A percentile compares a stretch with the other conserved stretches of the same genome.
Conservation (phyloP, 2,329 filamentous ascomycete genomes). For the Helicocarpus griseus region DNA sequence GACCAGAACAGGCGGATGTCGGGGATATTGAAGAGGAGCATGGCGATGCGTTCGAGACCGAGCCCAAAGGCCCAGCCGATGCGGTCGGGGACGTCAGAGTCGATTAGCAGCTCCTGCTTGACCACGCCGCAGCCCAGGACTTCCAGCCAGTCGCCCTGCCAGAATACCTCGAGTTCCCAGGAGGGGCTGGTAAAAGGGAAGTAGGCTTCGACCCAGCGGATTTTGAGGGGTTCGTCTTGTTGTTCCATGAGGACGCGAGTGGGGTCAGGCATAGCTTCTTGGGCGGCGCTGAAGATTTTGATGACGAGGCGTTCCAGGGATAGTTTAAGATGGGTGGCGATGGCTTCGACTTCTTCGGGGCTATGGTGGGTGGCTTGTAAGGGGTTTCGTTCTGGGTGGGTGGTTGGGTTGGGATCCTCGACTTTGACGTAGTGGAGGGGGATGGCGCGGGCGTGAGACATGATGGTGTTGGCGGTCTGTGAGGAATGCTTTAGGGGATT, state of each 20-base stretch:
- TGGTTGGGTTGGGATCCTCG: constrained; percentile 72
- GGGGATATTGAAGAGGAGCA: constrained; percentile 92
- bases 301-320: constrained; percentile 84
- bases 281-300: constrained; percentile 74
- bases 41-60: constrained; percentile 88
- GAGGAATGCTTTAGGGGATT: constrained; percentile 23
- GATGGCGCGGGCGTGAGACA: constrained; percentile 59
- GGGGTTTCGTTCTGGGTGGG: constrained; percentile 70
- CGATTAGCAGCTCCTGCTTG: constrained; percentile 68
- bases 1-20: constrained; percentile 98
- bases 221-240: constrained; percentile 69
- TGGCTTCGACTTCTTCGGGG: constrained; percentile 67
- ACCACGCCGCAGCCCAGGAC: constrained; percentile 88
- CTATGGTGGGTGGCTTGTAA: constrained; percentile 64
- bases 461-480: constrained; percentile 51
- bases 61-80: constrained; percentile 94
- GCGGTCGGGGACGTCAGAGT: constrained; percentile 63
- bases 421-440: constrained; percentile 67
- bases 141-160: constrained; percentile 91
- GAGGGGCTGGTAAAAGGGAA: constrained; percentile 95
- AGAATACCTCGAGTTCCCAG: constrained; percentile 94
- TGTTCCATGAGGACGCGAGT: constrained; percentile 44
- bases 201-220: constrained; percentile 94
- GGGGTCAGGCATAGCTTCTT: constrained; percentile 41
- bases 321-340: constrained; percentile 76